Conservation (phyloP, 768 basidiomycete genomes). For the Ramaria sp. region DNA sequence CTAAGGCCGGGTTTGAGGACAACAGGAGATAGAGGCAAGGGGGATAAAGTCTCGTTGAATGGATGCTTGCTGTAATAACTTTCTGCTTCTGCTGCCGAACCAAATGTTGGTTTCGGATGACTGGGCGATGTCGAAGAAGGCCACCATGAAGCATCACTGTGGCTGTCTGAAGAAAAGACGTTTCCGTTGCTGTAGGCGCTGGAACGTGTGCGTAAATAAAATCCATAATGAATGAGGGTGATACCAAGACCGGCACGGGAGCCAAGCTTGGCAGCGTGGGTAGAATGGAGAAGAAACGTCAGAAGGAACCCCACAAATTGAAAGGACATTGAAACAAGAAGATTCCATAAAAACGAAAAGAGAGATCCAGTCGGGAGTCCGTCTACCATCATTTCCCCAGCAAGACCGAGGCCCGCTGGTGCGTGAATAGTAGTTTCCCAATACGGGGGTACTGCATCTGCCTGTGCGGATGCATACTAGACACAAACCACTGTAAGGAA, state of each 20-base stretch:
- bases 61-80: slow-evolving; percentile 21
- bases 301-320: slow-evolving; percentile 90
- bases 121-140: not conserved
- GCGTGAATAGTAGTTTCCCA: slow-evolving; percentile 95
- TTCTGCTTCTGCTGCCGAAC: slow-evolving; percentile 34
- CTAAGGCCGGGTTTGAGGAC: not conserved
- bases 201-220: slow-evolving; percentile 45
- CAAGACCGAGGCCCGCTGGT: slow-evolving; percentile 46
- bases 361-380: slow-evolving; percentile 76
- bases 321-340: slow-evolving; percentile 89
- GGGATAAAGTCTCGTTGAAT: not conserved
- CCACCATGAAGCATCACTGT: slow-evolving; percentile 12
- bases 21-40: not conserved
- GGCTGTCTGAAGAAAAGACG: slow-evolving; percentile 16
- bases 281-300: slow-evolving; percentile 85
- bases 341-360: slow-evolving; percentile 71
- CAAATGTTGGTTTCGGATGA: slow-evolving; percentile 26
- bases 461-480: slow-evolving; percentile 71
- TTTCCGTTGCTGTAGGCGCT: slow-evolving; percentile 27
- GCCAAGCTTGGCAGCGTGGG: slow-evolving; percentile 89
- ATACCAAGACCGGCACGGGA: slow-evolving; percentile 90
- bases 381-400: slow-evolving; percentile 85
- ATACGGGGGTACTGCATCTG: slow-evolving; percentile 87
- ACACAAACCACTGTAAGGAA: no score
- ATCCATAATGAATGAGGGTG: slow-evolving; percentile 88